Percentiles rank a stretch among this genome's conserved stretches.
These are phyloP conservation scores for Cupressus sempervirens DNA, from an alignment of 75 land plant species.

Conservation along the genomic window DNA sequence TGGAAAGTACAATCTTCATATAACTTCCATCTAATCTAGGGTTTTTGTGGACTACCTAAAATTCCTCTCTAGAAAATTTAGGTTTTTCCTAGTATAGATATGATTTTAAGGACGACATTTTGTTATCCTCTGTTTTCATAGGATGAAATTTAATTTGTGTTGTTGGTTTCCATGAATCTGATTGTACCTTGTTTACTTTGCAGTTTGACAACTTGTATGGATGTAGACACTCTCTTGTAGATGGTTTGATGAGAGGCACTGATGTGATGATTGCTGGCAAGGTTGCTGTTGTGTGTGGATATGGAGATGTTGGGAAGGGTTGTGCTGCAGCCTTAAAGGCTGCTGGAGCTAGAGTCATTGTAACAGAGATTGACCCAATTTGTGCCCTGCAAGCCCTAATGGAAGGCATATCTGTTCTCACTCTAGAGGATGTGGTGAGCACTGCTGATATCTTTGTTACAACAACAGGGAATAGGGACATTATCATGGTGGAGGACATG, in stretches of 20 bases:
- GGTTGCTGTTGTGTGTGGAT: too few species aligned
- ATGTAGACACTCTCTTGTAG: too few species aligned
- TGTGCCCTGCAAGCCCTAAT: constrained; percentile 83
- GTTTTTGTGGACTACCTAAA: too few species aligned
- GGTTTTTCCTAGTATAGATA: too few species aligned
- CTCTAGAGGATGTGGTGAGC: constrained; percentile 66
- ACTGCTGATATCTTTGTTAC: constrained; percentile 86
- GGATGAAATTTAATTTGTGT: neutral
- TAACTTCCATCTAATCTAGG: too few species aligned
- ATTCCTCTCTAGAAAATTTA: too few species aligned
- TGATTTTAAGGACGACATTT: too few species aligned
- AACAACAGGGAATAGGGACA: constrained; percentile 94
- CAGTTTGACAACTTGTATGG: neutral
- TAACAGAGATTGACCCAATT: constrained; percentile 38
- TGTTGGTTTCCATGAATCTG: neutral
- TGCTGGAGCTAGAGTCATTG: constrained; percentile 82
- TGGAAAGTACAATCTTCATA: too few species aligned
- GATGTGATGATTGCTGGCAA: too few species aligned
- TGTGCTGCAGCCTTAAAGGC: constrained; percentile 85
- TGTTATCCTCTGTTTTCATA: neutral
- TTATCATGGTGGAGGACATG: constrained; percentile 93
- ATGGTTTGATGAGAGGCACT: too few species aligned
- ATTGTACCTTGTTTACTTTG: neutral
- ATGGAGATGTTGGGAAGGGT: constrained; percentile 38
- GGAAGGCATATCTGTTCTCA: constrained; percentile 56